Conservation (phyloP, 768 basidiomycete genomes). For the Coprinopsis marcescibilis region DNA sequence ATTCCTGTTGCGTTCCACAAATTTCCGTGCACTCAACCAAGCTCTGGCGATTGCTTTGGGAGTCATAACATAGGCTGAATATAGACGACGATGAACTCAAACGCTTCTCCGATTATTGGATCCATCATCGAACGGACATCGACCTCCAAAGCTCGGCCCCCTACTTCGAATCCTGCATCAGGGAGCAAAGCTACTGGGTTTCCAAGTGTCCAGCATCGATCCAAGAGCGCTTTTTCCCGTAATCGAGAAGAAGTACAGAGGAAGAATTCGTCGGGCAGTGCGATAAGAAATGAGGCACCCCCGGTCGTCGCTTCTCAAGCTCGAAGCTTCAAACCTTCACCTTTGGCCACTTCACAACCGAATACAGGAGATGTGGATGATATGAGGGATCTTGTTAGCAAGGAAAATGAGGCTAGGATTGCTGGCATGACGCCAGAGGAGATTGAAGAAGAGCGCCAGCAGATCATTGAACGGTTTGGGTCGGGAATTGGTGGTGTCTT, state of each 20-base stretch:
- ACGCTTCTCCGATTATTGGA: constrained; percentile 26
- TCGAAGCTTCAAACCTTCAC: too few species aligned
- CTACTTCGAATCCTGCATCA: constrained; percentile 21
- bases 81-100: neutral
- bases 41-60: neutral
- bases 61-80: neutral
- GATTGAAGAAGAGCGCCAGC: constrained; percentile 53
- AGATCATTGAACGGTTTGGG: constrained; percentile 72
- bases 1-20: neutral
- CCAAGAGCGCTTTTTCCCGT: constrained; percentile 55
- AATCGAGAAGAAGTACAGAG: constrained; percentile 32
- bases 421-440: constrained; percentile 69
- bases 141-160: constrained; percentile 16
- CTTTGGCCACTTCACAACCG: too few species aligned
- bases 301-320: too few species aligned
- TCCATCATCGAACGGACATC: constrained; percentile 45
- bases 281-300: too few species aligned
- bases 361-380: constrained; percentile 28
- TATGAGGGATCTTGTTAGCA: constrained; percentile 54
- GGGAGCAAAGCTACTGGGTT: constrained; percentile 44
- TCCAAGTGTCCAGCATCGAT: constrained; percentile 59
- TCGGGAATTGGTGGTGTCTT: constrained; percentile 57
- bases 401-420: constrained; percentile 60
- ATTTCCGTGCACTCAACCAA: neutral
- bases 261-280: too few species aligned